Evolutionary conservation across 768 basidiomycete species (phyloP), one percentile per base, ranked within the genome.

Genomic region (Podaxis rugospora): DNA sequence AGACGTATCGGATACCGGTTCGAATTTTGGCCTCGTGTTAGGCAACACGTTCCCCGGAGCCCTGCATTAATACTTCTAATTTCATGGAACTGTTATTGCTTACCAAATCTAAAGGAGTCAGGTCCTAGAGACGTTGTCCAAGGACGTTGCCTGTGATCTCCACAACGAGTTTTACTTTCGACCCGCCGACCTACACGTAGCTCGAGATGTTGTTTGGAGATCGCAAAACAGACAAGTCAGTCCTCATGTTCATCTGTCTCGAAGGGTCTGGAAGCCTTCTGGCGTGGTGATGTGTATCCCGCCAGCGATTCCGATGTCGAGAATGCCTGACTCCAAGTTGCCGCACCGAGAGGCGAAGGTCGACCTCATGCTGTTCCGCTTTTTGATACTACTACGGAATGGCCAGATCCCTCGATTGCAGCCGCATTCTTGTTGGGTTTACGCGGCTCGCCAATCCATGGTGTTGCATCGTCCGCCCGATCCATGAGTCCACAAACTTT

Each of bases 1-100:
- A 11, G 18, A 32, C 40, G 36, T 21, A 57, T 60, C 59, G 59
- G 59, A 21, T 53, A 44, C 40, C 59, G 51, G 59, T 39, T 53
- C 42, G 51, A 47, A 14, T 40, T 0, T 9, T 25, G 21, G 11
- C 57, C 57, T 58, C 57, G 57, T 54, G 52, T 53, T 53, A 14
- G n/a, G 3, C 32, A 37, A 52, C 51, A 40, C 28, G 55, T 44
- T 49, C 23, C 46, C 36, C 56, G n/a, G 55, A 1, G 9, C 32
- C 32, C 32, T 32, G 32, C 32, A 32, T 32, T 39, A 32, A 13
- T 42, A 44, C 55, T 55, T 28, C 51, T 52, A 18, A 40, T 49
- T 32, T 46, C 44, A 57, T 49, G 32, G n/a, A 57, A 37, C 32
- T 6, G 9, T 9, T 23, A 18, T 46, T 55, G 55, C 55, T 55